A percentile compares a stretch with the other conserved stretches of the same genome.
Conservation (phyloP, 169 alveolate genomes). For the Eimeria necatrix region DNA sequence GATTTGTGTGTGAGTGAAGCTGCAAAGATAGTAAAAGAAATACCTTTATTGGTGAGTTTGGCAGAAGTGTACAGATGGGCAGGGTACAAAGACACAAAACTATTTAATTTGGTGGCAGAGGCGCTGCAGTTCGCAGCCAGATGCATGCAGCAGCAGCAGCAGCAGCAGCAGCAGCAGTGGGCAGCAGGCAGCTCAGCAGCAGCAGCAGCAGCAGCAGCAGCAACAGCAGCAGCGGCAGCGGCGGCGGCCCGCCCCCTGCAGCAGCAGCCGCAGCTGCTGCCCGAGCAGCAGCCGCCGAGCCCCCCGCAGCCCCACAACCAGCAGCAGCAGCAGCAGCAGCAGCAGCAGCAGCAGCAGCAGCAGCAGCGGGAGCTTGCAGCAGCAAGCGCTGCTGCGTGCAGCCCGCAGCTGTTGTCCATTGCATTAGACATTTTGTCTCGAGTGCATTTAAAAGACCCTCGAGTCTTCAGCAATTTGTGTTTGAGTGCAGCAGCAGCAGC, state of each 20-base stretch:
- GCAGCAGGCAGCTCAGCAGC: neutral
- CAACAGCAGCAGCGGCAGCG: no score
- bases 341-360: constrained; percentile 5
- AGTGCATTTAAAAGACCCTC: neutral
- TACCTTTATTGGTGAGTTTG: no score
- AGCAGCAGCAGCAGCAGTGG: no score
- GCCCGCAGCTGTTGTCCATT: neutral
- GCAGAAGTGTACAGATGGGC: constrained; percentile 74
- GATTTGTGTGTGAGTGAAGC: no score
- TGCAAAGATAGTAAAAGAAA: no score
- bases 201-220: neutral
- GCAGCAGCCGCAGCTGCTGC: no score
- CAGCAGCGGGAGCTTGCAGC: neutral
- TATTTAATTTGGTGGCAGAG: constrained; percentile 50
- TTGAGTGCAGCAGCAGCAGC: constrained; percentile 7
- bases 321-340: no score
- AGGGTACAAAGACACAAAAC: constrained; percentile 69
- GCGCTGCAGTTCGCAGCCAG: neutral
- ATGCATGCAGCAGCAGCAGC: neutral
- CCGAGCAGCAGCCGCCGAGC: no score
- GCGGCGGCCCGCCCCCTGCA: no score
- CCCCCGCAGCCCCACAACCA: no score
- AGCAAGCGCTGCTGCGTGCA: neutral
- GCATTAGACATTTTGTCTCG: constrained; percentile 40
- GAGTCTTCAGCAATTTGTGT: neutral